phyloP scores from a whole-genome alignment of 805 yeast genomes.

The Candida ficus region DNA sequence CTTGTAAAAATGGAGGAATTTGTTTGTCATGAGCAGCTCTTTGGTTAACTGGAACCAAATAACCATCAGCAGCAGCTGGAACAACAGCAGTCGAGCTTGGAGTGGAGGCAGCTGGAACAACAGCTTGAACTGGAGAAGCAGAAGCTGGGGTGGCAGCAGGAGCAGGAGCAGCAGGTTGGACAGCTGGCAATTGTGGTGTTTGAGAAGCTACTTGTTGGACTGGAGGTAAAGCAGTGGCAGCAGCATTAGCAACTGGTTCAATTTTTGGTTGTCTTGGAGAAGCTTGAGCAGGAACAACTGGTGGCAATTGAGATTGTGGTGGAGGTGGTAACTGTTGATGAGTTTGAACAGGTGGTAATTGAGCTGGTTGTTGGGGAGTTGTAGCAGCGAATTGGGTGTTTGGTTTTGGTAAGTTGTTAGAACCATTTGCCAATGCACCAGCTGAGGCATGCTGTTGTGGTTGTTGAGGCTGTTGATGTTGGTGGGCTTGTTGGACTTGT shows the following conservation, averaged over 20 bases:
- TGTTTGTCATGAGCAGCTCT: slow-evolving; percentile 57
- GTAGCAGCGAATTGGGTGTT: slow-evolving; percentile 11
- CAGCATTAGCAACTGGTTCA: slow-evolving; percentile 14
- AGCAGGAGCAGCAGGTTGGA: slow-evolving; percentile 27
- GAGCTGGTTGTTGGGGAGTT: slow-evolving; percentile 31
- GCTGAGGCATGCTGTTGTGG: slow-evolving; percentile 19
- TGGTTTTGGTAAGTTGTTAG: slow-evolving; percentile 23
- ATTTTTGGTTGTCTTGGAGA: slow-evolving; percentile 30
- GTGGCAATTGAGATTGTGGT: slow-evolving; percentile 24
- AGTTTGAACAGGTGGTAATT: slow-evolving; percentile 30
- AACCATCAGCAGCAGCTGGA: slow-evolving; percentile 24
- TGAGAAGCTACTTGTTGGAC: slow-evolving; percentile 17
- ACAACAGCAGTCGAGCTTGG: slow-evolving; percentile 16
- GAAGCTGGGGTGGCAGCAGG: slow-evolving; percentile 6
- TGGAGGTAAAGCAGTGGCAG: slow-evolving; percentile 18
- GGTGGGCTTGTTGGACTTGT: slow-evolving; percentile 20
- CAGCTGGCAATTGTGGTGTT: slow-evolving; percentile 18
- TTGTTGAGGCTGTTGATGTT: slow-evolving; percentile 9
- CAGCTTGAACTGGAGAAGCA: slow-evolving; percentile 12
- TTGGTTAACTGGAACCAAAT: slow-evolving; percentile 34
- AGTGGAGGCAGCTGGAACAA: slow-evolving; percentile 25
- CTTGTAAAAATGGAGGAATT: slow-evolving; percentile 75
- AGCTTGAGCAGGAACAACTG: slow-evolving; percentile 12
- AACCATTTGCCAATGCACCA: slow-evolving; percentile 21
- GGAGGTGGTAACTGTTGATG: slow-evolving; percentile 25